Conservation (phyloP, 208 protist genomes). For the Trypanosoma platydactyli region DNA sequence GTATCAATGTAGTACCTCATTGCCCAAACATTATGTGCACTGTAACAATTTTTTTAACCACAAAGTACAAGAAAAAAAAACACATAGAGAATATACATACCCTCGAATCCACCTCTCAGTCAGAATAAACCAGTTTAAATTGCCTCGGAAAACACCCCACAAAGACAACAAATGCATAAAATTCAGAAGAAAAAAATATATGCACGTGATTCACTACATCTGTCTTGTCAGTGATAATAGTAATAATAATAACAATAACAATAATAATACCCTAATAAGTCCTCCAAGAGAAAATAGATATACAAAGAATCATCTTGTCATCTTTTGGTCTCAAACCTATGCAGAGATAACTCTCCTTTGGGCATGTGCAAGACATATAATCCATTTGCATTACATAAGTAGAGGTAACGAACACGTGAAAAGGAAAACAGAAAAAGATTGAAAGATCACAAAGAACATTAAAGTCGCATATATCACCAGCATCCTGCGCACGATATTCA, state of each 20-base stretch:
- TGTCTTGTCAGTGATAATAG: neutral
- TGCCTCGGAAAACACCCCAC: neutral
- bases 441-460: too few relatives aligned
- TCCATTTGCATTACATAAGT: too few relatives aligned
- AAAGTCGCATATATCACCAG: too few relatives aligned
- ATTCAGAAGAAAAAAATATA: slow-evolving; percentile 2
- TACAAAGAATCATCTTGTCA: neutral
- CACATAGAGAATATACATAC: neutral
- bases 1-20: neutral
- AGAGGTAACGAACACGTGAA: too few relatives aligned
- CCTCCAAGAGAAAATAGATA: neutral
- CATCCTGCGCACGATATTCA: too few relatives aligned
- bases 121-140: neutral
- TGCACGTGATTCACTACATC: neutral
- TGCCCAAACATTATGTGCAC: neutral
- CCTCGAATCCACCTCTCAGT: neutral
- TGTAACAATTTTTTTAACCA: neutral
- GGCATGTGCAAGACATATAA: too few relatives aligned
- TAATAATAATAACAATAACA: neutral
- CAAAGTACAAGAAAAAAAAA: neutral
- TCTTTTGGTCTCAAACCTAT: too few relatives aligned
- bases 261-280: neutral
- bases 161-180: slow-evolving; percentile 1
- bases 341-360: too few relatives aligned
- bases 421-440: too few relatives aligned